Percentiles rank a stretch among this genome's conserved stretches.
Conservation (phyloP, 2,329 filamentous ascomycete genomes). For the Diaporthe sp. region DNA sequence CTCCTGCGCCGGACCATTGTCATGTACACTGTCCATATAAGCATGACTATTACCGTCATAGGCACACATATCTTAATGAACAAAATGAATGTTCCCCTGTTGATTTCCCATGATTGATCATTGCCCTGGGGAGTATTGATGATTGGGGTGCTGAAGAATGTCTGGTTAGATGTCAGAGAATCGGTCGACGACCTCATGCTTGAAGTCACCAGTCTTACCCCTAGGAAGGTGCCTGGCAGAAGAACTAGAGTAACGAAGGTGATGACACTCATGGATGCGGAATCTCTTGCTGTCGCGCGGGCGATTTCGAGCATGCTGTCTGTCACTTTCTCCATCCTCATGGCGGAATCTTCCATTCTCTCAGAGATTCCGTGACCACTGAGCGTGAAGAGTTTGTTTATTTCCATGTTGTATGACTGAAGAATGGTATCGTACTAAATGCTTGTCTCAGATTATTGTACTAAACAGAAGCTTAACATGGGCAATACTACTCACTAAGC, state of each 20-base stretch:
- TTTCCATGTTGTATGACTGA: slow-evolving; percentile 25
- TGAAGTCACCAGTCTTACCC: slow-evolving; percentile 35
- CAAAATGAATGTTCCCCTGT: neutral
- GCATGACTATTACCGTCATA: slow-evolving; percentile 1
- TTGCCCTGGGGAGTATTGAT: neutral
- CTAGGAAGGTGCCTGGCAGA: slow-evolving; percentile 49
- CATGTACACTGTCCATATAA: slow-evolving; percentile 11
- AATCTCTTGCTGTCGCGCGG: slow-evolving; percentile 60
- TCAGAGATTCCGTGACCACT: slow-evolving; percentile 4
- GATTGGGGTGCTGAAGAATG: slow-evolving; percentile 33
- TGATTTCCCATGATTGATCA: slow-evolving; percentile 3
- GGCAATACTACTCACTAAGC: neutral
- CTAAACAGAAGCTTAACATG: accelerated
- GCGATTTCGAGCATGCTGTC: slow-evolving; percentile 63
- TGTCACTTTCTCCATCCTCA: slow-evolving; percentile 22
- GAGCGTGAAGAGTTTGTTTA: slow-evolving; percentile 21
- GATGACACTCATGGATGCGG: slow-evolving; percentile 50
- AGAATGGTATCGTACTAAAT: slow-evolving; percentile 17
- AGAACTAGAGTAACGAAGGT: slow-evolving; percentile 49
- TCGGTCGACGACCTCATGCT: neutral
- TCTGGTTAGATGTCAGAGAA: slow-evolving; percentile 33
- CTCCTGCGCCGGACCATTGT: neutral
- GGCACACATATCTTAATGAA: slow-evolving; percentile 19
- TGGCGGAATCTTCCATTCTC: slow-evolving; percentile 11
- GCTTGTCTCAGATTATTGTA: neutral